A percentile compares a stretch with the other conserved stretches of the same genome.
phyloP scores from a whole-genome alignment of 208 protist genomes.

The Acanthamoeba triangularis region DNA sequence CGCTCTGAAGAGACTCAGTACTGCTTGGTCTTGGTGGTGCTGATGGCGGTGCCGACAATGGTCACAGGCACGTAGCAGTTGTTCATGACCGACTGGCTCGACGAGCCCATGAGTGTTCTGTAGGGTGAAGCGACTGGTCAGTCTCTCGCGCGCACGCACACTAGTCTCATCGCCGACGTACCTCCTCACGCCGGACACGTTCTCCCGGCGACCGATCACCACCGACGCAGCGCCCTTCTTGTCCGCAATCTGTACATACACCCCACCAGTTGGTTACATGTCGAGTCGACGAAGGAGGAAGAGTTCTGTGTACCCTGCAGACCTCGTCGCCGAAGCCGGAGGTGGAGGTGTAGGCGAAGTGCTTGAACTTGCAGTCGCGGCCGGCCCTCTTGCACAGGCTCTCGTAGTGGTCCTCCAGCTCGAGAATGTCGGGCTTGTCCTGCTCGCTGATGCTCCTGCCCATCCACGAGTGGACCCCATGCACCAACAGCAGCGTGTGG shows the following conservation, averaged over 20 bases:
- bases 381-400: constrained; percentile 34
- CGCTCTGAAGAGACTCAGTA: no score
- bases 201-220: constrained; percentile 21
- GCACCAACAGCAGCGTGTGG: constrained; percentile 48
- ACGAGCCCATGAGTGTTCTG: constrained; percentile 34
- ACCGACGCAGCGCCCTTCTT: constrained; percentile 8
- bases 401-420: constrained; percentile 36
- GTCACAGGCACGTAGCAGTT: constrained; percentile 59
- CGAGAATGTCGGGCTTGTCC: constrained; percentile 17
- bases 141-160: no score
- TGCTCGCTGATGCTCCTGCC: neutral
- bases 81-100: constrained; percentile 45
- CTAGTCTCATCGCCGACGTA: no score
- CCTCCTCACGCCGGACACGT: constrained; percentile 37
- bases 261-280: no score
- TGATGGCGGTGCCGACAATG: constrained; percentile 28
- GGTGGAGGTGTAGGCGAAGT: constrained; percentile 30
- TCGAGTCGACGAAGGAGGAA: no score
- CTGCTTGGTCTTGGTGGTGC: constrained; percentile 26
- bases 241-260: neutral
- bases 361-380: constrained; percentile 63
- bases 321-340: constrained; percentile 12
- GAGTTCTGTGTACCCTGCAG: constrained; percentile 3
- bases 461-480: constrained; percentile 51
- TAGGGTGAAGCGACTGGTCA: neutral